Evolutionary conservation across 192 early-diverging fungal species (phyloP), one percentile per base, ranked within the genome.

Genomic region (Diversispora eburnea): DNA sequence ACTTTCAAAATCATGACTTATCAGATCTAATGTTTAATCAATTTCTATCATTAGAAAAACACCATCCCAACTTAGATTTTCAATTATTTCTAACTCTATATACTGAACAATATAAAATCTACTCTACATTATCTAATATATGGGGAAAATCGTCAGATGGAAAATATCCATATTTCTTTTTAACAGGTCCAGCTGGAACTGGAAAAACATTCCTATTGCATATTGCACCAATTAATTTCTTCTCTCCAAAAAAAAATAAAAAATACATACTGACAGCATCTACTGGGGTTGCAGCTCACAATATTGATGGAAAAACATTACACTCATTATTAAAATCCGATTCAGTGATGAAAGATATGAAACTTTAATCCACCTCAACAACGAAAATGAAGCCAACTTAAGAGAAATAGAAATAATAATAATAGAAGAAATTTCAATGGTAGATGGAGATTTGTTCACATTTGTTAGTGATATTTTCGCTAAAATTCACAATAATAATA

Each of bases 401-500:
- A 22, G 3, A 5, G 5, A 48, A 59, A 56, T 56, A 10, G 22
- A 58, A 12, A 5, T 15, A 5, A 70, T 58, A 12, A 57, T 61
- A 15, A 71, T 59, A 8, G 69, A 71, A 20, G 39, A 71, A 71
- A 15, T 66, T 9, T 66, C 64, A 9, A 71, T 71, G 52, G 39
- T 61, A 61, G 46, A 17, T 57, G 6, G 17, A 17, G 13, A 43
- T 3, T 42, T 61, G 9, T 55, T 71, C 5, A 42, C 49, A 12
- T 71, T 71, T 58, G 45, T 54, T 17, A 42, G 33, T 10, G 8
- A 22, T 7, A 3, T 58, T 49, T 70, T 70, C 48, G 61, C 33
- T 15, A 17, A 4, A n/a, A 63, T 42, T 17, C 61, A 63, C 4
- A 63, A 63, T 17, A 39, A 63, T 17, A 6, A 45, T 19, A 1